phyloP scores from a whole-genome alignment of 2,329 filamentous ascomycete species.

The Colletotrichum horii region DNA sequence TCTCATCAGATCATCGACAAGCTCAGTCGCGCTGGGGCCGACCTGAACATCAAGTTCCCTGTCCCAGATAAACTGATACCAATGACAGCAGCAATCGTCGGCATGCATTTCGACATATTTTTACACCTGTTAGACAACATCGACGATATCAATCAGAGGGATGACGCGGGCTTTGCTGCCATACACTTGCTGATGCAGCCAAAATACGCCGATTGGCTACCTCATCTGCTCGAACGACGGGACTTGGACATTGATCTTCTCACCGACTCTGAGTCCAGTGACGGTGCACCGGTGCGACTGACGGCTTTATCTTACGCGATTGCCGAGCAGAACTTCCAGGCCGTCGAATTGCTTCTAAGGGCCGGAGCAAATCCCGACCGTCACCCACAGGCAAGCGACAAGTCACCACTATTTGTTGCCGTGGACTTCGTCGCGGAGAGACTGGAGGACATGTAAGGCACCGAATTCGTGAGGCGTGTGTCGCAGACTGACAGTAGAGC shows the following conservation, averaged over 20 bases:
- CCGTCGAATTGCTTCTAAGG: conserved; percentile 23
- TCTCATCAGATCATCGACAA: neutral
- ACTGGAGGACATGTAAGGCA: neutral
- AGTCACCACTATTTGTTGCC: neutral
- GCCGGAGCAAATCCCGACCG: conserved; percentile 25
- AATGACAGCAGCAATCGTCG: conserved; percentile 16
- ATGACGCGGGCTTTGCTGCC: conserved; percentile 21
- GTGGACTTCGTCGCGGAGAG: neutral
- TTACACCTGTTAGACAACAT: neutral
- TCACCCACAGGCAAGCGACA: neutral
- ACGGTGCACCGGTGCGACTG: neutral
- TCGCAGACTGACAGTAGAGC: neutral
- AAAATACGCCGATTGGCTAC: conserved; percentile 14
- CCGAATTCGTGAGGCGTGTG: too few relatives aligned
- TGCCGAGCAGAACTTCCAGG: conserved; percentile 6
- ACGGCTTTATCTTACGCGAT: conserved; percentile 27
- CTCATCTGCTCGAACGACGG: neutral
- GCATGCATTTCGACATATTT: conserved; percentile 20
- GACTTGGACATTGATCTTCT: conserved; percentile 9
- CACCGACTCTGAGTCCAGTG: neutral
- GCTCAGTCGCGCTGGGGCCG: neutral
- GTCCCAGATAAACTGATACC: neutral
- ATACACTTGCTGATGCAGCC: conserved; percentile 21
- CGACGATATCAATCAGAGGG: conserved; percentile 7
- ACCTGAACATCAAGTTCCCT: neutral